These are phyloP conservation scores for Aspergillus ruber DNA, from an alignment of 2,329 filamentous ascomycete species.

Conservation along the genomic window DNA sequence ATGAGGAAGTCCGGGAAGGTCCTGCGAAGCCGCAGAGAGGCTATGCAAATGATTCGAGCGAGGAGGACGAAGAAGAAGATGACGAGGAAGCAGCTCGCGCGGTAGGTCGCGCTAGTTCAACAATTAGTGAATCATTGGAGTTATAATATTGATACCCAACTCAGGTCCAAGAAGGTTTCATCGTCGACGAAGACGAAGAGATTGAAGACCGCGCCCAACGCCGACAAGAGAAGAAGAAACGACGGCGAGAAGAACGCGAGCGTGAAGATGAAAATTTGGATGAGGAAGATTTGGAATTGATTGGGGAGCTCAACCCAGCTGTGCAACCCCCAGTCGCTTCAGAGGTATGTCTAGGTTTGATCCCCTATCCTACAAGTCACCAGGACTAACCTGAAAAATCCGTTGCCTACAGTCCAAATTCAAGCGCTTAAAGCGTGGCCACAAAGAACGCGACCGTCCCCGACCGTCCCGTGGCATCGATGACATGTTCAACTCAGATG, in stretches of 20 bases:
- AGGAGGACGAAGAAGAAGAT: slow-evolving; percentile 87
- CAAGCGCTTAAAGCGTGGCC: slow-evolving; percentile 92
- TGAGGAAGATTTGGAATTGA: slow-evolving; percentile 92
- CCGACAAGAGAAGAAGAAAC: slow-evolving; percentile 66
- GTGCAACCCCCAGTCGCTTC: slow-evolving; percentile 60
- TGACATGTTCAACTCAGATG: slow-evolving; percentile 93
- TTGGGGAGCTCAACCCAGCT: slow-evolving; percentile 72
- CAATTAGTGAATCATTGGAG: not conserved
- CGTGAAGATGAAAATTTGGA: slow-evolving; percentile 80
- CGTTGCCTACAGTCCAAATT: slow-evolving; percentile 65
- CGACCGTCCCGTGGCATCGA: slow-evolving; percentile 67
- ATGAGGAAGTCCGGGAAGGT: slow-evolving; percentile 48
- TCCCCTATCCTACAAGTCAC: slow-evolving; percentile 2
- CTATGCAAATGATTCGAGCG: slow-evolving; percentile 73
- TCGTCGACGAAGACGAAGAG: slow-evolving; percentile 85
- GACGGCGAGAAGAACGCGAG: slow-evolving; percentile 68
- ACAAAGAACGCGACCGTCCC: slow-evolving; percentile 55
- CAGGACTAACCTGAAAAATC: slow-evolving; percentile 3
- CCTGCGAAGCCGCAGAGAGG: slow-evolving; percentile 27
- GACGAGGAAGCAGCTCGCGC: slow-evolving; percentile 77
- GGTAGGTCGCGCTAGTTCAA: slow-evolving; percentile 42
- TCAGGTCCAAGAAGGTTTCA: slow-evolving; percentile 88
- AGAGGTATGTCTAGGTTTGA: slow-evolving; percentile 54
- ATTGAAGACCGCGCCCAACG: slow-evolving; percentile 59
- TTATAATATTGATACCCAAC: slow-evolving; percentile 9